These are phyloP conservation scores for Monilinia polystroma DNA, from an alignment of 2,329 filamentous ascomycete species.

Conservation along the genomic window DNA sequence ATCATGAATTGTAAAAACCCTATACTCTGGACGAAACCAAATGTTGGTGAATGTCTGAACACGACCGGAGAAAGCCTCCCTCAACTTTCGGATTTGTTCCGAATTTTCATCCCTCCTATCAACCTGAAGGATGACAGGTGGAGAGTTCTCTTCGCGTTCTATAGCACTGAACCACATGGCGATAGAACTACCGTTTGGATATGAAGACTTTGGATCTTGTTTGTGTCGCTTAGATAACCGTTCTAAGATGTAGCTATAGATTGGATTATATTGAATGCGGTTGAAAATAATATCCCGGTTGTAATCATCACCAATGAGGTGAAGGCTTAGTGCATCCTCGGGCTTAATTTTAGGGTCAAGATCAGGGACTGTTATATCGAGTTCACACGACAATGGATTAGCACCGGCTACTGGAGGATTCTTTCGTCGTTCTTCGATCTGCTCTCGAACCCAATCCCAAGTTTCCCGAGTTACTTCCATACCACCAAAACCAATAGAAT, in stretches of 20 bases:
- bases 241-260: background rate
- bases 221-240: background rate
- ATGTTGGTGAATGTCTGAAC: slow-evolving; percentile 19
- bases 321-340: background rate
- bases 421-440: background rate
- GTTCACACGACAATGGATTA: background rate
- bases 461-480: slow-evolving; percentile 25
- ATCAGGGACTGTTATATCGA: background rate
- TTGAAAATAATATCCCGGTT: background rate
- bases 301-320: slow-evolving; percentile 14
- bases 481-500: slow-evolving; percentile 28
- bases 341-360: background rate
- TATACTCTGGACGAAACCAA: slow-evolving; percentile 31
- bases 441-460: slow-evolving; percentile 2
- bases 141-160: slow-evolving; percentile 9
- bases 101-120: background rate
- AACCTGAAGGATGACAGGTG: slow-evolving; percentile 11
- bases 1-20: slow-evolving; percentile 21
- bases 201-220: background rate
- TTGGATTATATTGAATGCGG: background rate
- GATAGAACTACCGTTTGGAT: background rate
- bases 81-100: background rate
- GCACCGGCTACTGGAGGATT: background rate
- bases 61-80: background rate
- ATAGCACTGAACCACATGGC: slow-evolving; percentile 22